phyloP scores from a whole-genome alignment of 2,329 filamentous ascomycete genomes.

The Xylariaceae sp. region DNA sequence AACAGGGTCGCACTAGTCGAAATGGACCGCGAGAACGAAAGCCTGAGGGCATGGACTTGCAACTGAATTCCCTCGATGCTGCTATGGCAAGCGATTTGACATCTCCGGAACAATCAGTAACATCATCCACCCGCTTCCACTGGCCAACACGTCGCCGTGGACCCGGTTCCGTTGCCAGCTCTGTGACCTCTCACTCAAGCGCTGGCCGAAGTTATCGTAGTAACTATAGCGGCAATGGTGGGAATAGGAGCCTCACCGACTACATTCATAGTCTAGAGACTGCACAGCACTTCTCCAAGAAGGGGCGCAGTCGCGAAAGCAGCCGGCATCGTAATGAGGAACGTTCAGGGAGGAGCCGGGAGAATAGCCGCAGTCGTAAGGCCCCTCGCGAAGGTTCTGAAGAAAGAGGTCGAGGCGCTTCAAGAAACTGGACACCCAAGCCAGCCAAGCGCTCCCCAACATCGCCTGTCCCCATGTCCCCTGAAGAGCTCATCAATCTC shows the following conservation, averaged over 20 bases:
- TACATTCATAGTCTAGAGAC: slow-evolving; percentile 85
- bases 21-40: slow-evolving; percentile 76
- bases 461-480: slow-evolving; percentile 91
- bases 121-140: slow-evolving; percentile 52
- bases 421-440: slow-evolving; percentile 61
- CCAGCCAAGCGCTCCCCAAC: slow-evolving; percentile 83
- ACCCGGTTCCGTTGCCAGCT: slow-evolving; percentile 54
- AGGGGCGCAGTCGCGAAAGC: slow-evolving; percentile 51
- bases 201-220: slow-evolving; percentile 48
- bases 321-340: slow-evolving; percentile 46
- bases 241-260: slow-evolving; percentile 65
- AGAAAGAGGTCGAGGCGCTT: slow-evolving; percentile 63
- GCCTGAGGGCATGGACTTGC: slow-evolving; percentile 63
- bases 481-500: slow-evolving; percentile 71
- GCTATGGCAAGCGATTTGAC: slow-evolving; percentile 50
- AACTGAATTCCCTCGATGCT: slow-evolving; percentile 56
- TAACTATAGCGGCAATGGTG: slow-evolving; percentile 41
- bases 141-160: slow-evolving; percentile 52
- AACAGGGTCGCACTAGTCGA: slow-evolving; percentile 54
- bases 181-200: slow-evolving; percentile 54
- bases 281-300: slow-evolving; percentile 60
- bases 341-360: slow-evolving; percentile 39
- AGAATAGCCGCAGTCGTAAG: slow-evolving; percentile 47
- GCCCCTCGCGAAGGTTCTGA: slow-evolving; percentile 60
- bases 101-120: slow-evolving; percentile 52